Conservation (phyloP, 169 alveolate genomes). For the Plasmodium berghei region DNA sequence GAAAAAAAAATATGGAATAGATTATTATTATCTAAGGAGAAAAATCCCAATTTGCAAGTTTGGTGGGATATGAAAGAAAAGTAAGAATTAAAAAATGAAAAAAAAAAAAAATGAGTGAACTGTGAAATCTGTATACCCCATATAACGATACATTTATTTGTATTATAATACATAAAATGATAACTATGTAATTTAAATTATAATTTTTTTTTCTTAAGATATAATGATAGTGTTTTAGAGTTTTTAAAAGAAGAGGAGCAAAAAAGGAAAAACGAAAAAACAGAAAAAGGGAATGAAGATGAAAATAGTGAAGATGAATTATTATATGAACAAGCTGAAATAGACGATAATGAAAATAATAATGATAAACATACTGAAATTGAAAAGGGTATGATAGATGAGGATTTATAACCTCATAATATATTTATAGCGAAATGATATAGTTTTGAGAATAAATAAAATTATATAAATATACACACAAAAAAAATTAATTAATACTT, state of each 20-base stretch:
- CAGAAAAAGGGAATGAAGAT: background rate
- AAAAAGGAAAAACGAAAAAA: background rate
- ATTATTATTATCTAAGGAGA: slow-evolving; percentile 86
- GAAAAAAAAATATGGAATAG: slow-evolving; percentile 87
- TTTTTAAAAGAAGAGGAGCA: slow-evolving; percentile 58
- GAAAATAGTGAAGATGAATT: background rate
- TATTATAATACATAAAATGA: background rate
- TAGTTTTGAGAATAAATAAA: background rate
- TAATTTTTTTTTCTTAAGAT: background rate
- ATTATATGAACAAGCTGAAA: background rate
- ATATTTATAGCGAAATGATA: slow-evolving; percentile 1
- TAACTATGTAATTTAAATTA: too few species aligned
- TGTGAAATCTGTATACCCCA: background rate
- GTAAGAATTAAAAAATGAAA: slow-evolving; percentile 80
- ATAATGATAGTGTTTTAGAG: slow-evolving; percentile 33
- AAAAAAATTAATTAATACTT: background rate
- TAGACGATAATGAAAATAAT: slow-evolving; percentile 2
- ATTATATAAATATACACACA: slow-evolving; percentile 5
- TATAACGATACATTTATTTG: background rate
- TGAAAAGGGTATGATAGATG: slow-evolving; percentile 9
- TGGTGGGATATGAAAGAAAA: slow-evolving; percentile 96
- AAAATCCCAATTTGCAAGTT: slow-evolving; percentile 90
- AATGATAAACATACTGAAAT: background rate
- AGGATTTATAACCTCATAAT: slow-evolving; percentile 28
- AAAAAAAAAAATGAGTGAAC: slow-evolving; percentile 7